Conservation (phyloP, 495 filamentous ascomycete genomes). For the Daldinia concentrica region DNA sequence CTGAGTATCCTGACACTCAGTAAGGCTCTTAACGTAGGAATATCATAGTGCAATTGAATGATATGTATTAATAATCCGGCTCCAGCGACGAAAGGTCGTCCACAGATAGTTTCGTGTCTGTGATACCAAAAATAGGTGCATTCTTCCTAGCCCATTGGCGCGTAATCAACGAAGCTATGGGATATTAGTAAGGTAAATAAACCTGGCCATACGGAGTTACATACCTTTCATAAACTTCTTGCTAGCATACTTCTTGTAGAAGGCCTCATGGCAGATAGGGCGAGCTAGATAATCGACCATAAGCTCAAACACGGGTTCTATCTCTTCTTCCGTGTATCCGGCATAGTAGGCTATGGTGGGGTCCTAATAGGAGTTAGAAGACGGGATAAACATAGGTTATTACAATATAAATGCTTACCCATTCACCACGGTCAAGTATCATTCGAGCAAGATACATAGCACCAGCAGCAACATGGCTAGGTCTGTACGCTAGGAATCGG, state of each 20-base stretch:
- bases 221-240: conserved; percentile 98
- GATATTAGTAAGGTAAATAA: conserved; percentile 30
- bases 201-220: conserved; percentile 15
- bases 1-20: conserved; percentile 43
- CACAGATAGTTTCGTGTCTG: conserved; percentile 51
- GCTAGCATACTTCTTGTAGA: conserved; percentile 99
- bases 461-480: conserved; percentile 88
- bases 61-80: conserved; percentile 19
- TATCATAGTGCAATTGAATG: conserved; percentile 25
- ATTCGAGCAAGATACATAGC: conserved; percentile 94
- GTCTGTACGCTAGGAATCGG: conserved; percentile 84
- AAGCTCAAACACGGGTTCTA: conserved; percentile 87
- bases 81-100: conserved; percentile 50
- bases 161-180: conserved; percentile 84
- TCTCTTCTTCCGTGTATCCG: conserved; percentile 91
- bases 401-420: conserved; percentile 68
- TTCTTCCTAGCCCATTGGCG: conserved; percentile 92
- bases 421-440: conserved; percentile 86
- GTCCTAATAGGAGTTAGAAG: conserved; percentile 65
- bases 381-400: not conserved
- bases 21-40: conserved; percentile 33
- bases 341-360: conserved; percentile 90
- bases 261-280: conserved; percentile 91
- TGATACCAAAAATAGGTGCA: conserved; percentile 57
- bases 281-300: conserved; percentile 95